Base-by-base conservation (phyloP, 2,329 filamentous ascomycete genomes). In the Trichoderma sp. region DNA sequence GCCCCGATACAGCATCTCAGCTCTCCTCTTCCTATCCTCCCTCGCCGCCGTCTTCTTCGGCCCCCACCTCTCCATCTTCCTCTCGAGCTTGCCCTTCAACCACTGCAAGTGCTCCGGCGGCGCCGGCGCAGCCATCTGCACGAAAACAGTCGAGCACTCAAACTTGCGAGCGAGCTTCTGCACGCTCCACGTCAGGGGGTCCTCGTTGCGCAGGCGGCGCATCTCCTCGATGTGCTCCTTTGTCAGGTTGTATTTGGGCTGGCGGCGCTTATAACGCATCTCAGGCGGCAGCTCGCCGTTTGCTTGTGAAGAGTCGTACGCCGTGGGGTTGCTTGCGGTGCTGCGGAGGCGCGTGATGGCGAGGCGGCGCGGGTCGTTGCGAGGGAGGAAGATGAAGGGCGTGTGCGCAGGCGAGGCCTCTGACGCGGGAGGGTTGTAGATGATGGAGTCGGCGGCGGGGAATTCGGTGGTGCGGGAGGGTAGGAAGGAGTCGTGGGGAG, bases 341-440 rank as follows among this genome's bases (percentile, higher is more conserved):
- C 79, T 79, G 39, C 88, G 83, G 53, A 82, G 78, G 17, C 82
- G 80, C 53, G 87, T 80, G 78, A 72, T 84, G 61, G 84, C 83
- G 67, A 82, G 80, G 32, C 87, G 85, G 61, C 87, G 85, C 17
- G 87, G 86, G 77, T 90, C 88, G 74, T 77, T 80, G 65, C 83
- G 84, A 68, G 89, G 89, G 34, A 91, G 85, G 81, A 91, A 91
- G 78, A 89, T 87, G 81, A 90, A 86, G 71, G 89, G 89, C n/a
- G 89, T 91, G 81, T 91, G 87, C 76, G 84, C 85, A 71, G 90
- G 88, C n/a, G 87, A 86, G 3, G 86, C 82, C 70, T 84, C 82
- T 11, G 87, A 84, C 17, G 86, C 81, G 30, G 87, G 87, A 53
- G 87, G 87, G 81, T 88, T 88, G 82, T 87, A 88, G 78, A 89